Percentiles rank a stretch among this genome's conserved stretches.
Evolutionary conservation across 2,329 filamentous ascomycete genomes (phyloP).

Genomic region (Trichoderma gracile): DNA sequence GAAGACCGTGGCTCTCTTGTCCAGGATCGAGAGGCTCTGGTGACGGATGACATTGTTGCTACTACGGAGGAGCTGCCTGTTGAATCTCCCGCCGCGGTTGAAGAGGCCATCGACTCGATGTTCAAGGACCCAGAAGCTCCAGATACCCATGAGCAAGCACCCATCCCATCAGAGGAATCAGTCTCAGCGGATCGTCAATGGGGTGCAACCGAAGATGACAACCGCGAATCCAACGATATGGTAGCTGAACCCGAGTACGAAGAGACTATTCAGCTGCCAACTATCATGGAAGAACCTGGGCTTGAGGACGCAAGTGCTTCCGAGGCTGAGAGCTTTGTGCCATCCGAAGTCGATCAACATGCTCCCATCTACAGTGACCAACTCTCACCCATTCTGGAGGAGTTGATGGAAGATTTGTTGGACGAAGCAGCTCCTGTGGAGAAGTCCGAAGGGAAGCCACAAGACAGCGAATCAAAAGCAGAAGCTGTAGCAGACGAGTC

Average conservation of each 20-base stretch:
- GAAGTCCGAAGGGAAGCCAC: not conserved
- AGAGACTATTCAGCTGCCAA: not conserved
- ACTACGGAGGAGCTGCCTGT: not conserved
- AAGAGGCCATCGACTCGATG: not conserved
- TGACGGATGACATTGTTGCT: not conserved
- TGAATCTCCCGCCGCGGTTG: not conserved
- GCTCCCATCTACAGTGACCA: slow-evolving; percentile 1
- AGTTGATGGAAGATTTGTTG: slow-evolving; percentile 3
- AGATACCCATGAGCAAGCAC: not conserved
- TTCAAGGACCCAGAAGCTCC: not conserved
- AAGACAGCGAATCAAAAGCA: not conserved
- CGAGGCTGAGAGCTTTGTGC: not conserved
- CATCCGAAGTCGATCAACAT: not conserved
- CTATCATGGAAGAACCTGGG: slow-evolving; percentile 17
- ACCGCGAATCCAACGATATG: not conserved
- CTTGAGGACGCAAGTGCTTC: not conserved
- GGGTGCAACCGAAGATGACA: not conserved
- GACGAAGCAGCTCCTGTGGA: slow-evolving; percentile 14
- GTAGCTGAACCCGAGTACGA: not conserved
- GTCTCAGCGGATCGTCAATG: not conserved
- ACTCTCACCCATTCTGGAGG: slow-evolving; percentile 17
- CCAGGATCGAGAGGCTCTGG: slow-evolving; percentile 3
- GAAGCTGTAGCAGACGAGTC: not conserved
- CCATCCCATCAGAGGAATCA: not conserved
- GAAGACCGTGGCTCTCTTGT: not conserved